Evolutionary conservation across 2,329 filamentous ascomycete genomes (phyloP).

Genomic region (Aspergillus phoenicis): DNA sequence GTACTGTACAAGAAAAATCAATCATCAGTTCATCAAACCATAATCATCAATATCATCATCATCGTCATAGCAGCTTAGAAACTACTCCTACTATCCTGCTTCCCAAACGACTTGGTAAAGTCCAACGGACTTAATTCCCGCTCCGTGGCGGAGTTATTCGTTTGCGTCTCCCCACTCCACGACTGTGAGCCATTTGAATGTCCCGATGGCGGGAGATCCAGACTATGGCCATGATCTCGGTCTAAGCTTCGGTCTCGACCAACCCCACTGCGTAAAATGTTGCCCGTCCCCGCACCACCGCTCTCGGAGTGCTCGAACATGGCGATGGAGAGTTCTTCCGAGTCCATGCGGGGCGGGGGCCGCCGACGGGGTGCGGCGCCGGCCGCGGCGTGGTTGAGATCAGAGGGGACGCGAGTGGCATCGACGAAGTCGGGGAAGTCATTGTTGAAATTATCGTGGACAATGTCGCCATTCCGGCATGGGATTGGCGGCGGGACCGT

Average conservation of each 20-base stretch:
- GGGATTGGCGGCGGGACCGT: neutral
- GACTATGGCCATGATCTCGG: too few species aligned
- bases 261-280: too few species aligned
- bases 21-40: neutral
- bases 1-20: neutral
- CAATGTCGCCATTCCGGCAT: too few species aligned
- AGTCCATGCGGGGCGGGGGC: slow-evolving; percentile 37
- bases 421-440: slow-evolving; percentile 50
- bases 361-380: slow-evolving; percentile 25
- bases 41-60: neutral
- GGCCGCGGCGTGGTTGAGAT: slow-evolving; percentile 42
- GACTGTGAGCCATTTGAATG: slow-evolving; percentile 32
- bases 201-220: slow-evolving; percentile 14
- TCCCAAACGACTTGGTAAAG: slow-evolving; percentile 2
- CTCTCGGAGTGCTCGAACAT: slow-evolving; percentile 39
- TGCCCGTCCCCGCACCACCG: neutral
- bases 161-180: slow-evolving; percentile 35
- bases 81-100: neutral
- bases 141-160: slow-evolving; percentile 16
- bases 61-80: neutral
- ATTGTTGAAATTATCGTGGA: too few species aligned
- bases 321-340: slow-evolving; percentile 41
- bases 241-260: too few species aligned
- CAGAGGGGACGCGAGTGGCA: slow-evolving; percentile 45
- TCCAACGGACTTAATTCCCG: slow-evolving; percentile 3